These are phyloP conservation scores for Paecilomyces sp. DNA, from an alignment of 2,329 filamentous ascomycete genomes.

Conservation along the genomic window DNA sequence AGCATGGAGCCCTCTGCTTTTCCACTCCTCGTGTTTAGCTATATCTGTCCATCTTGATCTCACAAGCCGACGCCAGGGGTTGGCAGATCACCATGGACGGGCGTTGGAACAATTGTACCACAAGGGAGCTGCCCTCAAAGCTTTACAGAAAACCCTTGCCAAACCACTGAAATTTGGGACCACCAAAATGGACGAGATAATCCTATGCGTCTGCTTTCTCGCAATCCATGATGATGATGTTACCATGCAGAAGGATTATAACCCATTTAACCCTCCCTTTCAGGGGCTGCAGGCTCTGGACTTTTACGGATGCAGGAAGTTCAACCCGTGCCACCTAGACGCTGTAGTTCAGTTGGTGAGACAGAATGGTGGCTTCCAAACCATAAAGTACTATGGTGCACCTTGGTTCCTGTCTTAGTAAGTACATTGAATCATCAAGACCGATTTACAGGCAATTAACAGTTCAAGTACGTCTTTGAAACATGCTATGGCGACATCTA, in stretches of 20 bases:
- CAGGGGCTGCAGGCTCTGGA: constrained; percentile 4
- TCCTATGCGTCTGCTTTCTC: constrained; percentile 4
- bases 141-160: not conserved
- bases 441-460: not conserved
- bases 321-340: constrained; percentile 5
- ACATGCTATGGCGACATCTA: constrained; percentile 4
- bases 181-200: not conserved
- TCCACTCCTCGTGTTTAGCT: constrained; percentile 5
- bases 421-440: not conserved
- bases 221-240: constrained; percentile 5
- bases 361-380: constrained; percentile 7
- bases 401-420: constrained; percentile 5
- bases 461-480: constrained; percentile 5
- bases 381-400: constrained; percentile 1
- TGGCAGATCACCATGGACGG: not conserved
- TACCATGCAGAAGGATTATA: constrained; percentile 3
- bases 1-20: constrained; percentile 2
- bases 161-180: not conserved
- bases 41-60: constrained; percentile 6
- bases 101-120: constrained; percentile 1
- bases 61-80: constrained; percentile 2
- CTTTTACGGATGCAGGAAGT: constrained; percentile 5
- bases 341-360: constrained; percentile 3
- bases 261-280: constrained; percentile 5
- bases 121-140: not conserved